Base-by-base conservation (phyloP, 164 flowering plant genomes). In the Liquidambar formosana region DNA sequence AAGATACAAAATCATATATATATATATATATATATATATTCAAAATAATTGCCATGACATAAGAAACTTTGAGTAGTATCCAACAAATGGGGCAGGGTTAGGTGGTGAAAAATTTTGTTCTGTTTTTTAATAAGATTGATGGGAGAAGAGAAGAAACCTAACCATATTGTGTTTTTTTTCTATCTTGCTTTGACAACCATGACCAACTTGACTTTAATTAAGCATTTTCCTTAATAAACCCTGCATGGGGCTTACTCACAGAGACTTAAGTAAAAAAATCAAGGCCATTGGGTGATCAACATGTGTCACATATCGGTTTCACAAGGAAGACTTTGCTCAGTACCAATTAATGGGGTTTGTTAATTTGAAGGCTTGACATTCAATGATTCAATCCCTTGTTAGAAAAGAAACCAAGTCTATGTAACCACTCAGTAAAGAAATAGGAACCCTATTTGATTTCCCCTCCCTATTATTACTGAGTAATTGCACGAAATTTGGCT, bases 381-480 rank as follows among this genome's bases (percentile, higher is more conserved):
- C n/a, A n/a, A n/a, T n/a, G n/a, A n/a, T n/a, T n/a, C 82, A 73
- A 70, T 70, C 57, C 54, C 77, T 76, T 76, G 66, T 56, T 21
- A 41, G 77, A 73, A 79, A 76, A 79, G 71, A 6, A 57, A 76
- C 63, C n/a, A 66, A 48, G 59, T 73, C 59, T 63, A n/a, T n/a
- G n/a, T n/a, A 79, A 72, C 77, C 43, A 62, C 65, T 62, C 73
- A 54, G 61, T n/a, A n/a, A n/a, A n/a, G 43, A 52, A 22, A 66
- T 58, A 23, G 48, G 54, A 13, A 19, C 15, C 47, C 13, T 16
- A 28, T 5, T 28, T 48, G 43, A 16, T 16, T 12, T 33, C 44
- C 27, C 13, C 23, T 23, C 44, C 22, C 57, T 56, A 43, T 38
- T 46, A 18, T 52, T 33, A n/a, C n/a, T n/a, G n/a, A n/a, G n/a